A percentile compares a stretch with the other conserved stretches of the same genome.
Evolutionary conservation across 495 filamentous ascomycete species (phyloP).

Genomic region (Daldinia childiae): DNA sequence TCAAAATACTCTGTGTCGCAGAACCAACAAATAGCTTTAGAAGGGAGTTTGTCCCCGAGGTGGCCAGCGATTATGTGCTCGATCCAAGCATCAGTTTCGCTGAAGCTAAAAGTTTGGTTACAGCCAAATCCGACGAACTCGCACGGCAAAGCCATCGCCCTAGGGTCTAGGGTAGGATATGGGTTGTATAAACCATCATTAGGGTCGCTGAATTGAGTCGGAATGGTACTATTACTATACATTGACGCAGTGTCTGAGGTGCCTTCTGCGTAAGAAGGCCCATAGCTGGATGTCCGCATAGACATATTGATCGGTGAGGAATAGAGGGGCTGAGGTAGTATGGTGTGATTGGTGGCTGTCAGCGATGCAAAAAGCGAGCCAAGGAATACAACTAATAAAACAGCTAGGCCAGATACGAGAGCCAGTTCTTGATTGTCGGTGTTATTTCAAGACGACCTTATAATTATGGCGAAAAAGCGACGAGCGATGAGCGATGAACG

Average conservation of each 20-base stretch:
- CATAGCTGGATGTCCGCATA: not conserved
- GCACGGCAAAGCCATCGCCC: conserved; percentile 47
- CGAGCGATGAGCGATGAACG: not conserved
- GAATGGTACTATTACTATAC: not conserved
- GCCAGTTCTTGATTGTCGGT: not conserved
- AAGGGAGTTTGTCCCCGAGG: conserved; percentile 46
- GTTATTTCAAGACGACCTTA: conserved; percentile 8
- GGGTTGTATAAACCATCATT: not conserved
- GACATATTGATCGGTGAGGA: not conserved
- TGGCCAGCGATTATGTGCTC: conserved; percentile 53
- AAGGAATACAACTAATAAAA: not conserved
- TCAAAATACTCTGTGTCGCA: conserved; percentile 52
- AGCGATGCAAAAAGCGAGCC: conserved; percentile 8
- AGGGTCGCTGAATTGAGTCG: conserved; percentile 12
- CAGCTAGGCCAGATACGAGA: conserved; percentile 1
- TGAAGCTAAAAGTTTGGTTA: conserved; percentile 43
- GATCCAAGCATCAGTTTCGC: conserved; percentile 54
- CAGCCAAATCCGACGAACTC: conserved; percentile 52
- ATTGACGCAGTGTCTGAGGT: not conserved
- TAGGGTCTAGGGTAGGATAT: not conserved
- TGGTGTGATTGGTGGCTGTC: conserved; percentile 1
- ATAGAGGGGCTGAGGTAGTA: not conserved
- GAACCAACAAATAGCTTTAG: conserved; percentile 55
- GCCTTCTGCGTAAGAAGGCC: not conserved
- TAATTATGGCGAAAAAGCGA: conserved; percentile 7